Evolutionary conservation across 1,284 basidiomycete species (phyloP).

Genomic region (Ganoderma boninense): DNA sequence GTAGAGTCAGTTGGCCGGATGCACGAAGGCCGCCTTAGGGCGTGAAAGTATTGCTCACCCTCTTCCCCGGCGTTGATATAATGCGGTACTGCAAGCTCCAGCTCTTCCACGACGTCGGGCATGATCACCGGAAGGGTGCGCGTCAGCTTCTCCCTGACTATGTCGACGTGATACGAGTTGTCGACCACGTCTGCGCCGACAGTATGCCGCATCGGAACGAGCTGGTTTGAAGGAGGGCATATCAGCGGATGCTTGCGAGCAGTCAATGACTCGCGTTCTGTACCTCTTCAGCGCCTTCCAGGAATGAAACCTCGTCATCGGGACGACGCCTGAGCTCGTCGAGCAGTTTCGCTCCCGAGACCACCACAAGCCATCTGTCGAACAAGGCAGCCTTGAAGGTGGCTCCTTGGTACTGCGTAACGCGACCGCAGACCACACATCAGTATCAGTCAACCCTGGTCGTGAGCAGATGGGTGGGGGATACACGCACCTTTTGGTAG

Average conservation of each 20-base stretch:
- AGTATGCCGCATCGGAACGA: slow-evolving; percentile 31
- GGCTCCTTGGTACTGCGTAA: slow-evolving; percentile 21
- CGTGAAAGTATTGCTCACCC: slow-evolving; percentile 29
- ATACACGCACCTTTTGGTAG: slow-evolving; percentile 45
- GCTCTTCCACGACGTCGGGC: slow-evolving; percentile 40
- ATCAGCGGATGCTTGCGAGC: background rate
- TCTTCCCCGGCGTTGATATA: slow-evolving; percentile 22
- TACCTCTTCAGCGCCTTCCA: slow-evolving; percentile 39
- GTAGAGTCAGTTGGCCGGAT: background rate
- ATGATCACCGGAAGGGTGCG: slow-evolving; percentile 35
- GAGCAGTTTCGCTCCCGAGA: slow-evolving; percentile 33
- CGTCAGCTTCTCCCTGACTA: slow-evolving; percentile 38
- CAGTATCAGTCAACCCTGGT: background rate
- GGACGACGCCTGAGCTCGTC: slow-evolving; percentile 42
- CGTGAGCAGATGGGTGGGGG: no score
- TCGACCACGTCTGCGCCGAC: slow-evolving; percentile 33
- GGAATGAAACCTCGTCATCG: slow-evolving; percentile 42
- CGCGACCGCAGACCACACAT: background rate
- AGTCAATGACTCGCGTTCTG: slow-evolving; percentile 2
- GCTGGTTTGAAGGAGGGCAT: background rate
- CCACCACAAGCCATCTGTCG: slow-evolving; percentile 42
- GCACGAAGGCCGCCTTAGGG: background rate
- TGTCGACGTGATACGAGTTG: slow-evolving; percentile 38
- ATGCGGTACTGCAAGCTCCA: slow-evolving; percentile 32
- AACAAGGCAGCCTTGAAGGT: slow-evolving; percentile 47